Evolutionary conservation across 140 eudicot species (phyloP), one percentile per base, ranked within the genome.

Genomic region (Oenanthe javanica): DNA sequence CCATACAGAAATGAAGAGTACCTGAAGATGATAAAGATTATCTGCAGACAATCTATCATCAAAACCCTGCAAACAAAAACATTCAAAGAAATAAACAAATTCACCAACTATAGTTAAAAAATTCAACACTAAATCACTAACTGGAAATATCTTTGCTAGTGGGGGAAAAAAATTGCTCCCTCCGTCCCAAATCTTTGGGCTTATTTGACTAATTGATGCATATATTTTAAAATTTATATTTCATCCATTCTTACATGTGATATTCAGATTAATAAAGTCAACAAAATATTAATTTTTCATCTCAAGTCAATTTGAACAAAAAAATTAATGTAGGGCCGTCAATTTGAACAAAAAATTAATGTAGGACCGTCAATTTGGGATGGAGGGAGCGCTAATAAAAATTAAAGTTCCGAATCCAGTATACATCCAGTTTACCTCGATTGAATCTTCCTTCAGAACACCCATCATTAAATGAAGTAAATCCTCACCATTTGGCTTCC

Each of bases 41-140:
- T 95, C 97, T 50, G 96, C 84, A 49, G 97, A 96, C 88, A 89
- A 77, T 80, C 93, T 95, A 89, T 92, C 99, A 84, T 92, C 97
- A 84, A 95, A 95, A 19, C 91, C 97, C 98, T 94, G 85, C 79
- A 88, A 79, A 40, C 50, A 76, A 84, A 71, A 78, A 40, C 73
- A 87, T 64, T 21, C 50, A 82, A 38, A 63, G 73, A 23, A 27
- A 75, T 49, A 70, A 67, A 67, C 15, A 14, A 27, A 70, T 15
- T 70, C 6, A 15, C 48, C 11, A 4, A 15, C 43, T 40, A 70
- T 14, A 42, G 48, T 70, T 66, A 11, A 11, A 9, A 27, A 16
- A 66, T 66, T 43, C 13, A 23, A 66, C 43, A 11, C 27, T 11
- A 4, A 27, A 66, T 66, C 45, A 27, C 18, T 66, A 66, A 25